Conservation (phyloP, 1,284 basidiomycete species). For the Sanghuangporus baumii region DNA sequence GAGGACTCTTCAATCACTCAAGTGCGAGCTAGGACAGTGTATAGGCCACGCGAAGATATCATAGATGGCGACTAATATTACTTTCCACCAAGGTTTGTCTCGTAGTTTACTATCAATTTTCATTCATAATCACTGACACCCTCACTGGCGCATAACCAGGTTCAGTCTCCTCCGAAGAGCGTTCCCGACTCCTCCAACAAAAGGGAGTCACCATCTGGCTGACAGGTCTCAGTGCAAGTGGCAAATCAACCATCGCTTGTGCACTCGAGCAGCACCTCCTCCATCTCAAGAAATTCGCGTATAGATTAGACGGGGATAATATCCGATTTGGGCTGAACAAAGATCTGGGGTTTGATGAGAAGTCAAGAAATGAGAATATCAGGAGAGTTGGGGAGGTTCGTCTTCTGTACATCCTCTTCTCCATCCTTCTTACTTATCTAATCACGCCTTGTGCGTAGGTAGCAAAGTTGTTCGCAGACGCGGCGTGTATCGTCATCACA, state of each 20-base stretch:
- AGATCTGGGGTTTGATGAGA: slow-evolving; percentile 95
- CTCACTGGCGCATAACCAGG: slow-evolving; percentile 47
- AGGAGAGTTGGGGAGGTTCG: slow-evolving; percentile 91
- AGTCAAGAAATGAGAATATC: slow-evolving; percentile 96
- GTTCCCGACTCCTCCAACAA: slow-evolving; percentile 65
- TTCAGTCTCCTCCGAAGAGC: slow-evolving; percentile 66
- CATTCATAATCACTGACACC: neutral
- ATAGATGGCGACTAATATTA: slow-evolving; percentile 81
- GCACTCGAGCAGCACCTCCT: slow-evolving; percentile 96
- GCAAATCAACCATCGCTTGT: slow-evolving; percentile 96
- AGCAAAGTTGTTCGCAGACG: slow-evolving; percentile 89
- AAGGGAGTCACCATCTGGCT: slow-evolving; percentile 90
- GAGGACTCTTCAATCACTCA: neutral
- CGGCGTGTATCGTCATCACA: slow-evolving; percentile 82
- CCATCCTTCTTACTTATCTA: slow-evolving; percentile 5
- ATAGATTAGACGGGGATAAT: slow-evolving; percentile 96
- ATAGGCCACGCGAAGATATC: neutral
- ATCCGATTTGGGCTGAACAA: slow-evolving; percentile 96
- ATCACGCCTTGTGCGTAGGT: slow-evolving; percentile 47
- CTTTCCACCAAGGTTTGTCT: slow-evolving; percentile 57
- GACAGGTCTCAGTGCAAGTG: slow-evolving; percentile 89
- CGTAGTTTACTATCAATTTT: neutral
- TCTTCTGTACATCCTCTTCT: neutral
- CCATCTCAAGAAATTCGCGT: slow-evolving; percentile 80
- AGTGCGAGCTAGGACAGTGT: neutral